Percentiles rank a stretch among this genome's conserved stretches.
Evolutionary conservation across 192 early-diverging fungal genomes (phyloP).

Genomic region (Lobosporangium transversale): DNA sequence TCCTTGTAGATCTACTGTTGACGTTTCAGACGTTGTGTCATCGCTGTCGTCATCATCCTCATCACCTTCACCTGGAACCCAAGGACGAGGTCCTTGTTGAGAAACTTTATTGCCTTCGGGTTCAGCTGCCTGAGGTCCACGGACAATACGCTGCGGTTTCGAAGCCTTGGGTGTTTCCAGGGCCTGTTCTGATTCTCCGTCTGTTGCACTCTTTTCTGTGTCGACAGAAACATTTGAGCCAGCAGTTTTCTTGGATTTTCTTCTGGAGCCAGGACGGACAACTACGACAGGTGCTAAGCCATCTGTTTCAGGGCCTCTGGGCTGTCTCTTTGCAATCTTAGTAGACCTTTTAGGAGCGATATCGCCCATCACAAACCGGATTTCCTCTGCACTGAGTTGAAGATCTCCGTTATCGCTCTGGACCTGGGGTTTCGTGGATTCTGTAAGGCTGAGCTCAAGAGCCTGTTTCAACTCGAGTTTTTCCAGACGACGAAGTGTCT

Average conservation of each 20-base stretch:
- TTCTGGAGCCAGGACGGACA: constrained; percentile 9
- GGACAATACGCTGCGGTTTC: constrained; percentile 26
- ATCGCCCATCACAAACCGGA: constrained; percentile 50
- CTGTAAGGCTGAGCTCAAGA: constrained; percentile 33
- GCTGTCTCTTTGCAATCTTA: constrained; percentile 26
- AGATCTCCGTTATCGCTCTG: background rate
- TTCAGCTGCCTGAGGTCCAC: constrained; percentile 22
- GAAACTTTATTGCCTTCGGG: constrained; percentile 21
- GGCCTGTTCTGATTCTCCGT: constrained; percentile 29
- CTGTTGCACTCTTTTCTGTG: constrained; percentile 4
- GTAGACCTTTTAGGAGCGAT: constrained; percentile 39
- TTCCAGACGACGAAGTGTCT: constrained; percentile 22
- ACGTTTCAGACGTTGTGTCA: background rate
- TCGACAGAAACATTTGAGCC: background rate
- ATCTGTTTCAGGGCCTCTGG: constrained; percentile 46
- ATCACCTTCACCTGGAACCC: constrained; percentile 17
- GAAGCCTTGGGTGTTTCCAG: constrained; percentile 33
- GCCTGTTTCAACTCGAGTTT: constrained; percentile 41
- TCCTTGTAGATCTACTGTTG: constrained; percentile 11
- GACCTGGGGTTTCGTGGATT: constrained; percentile 1
- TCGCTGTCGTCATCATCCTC: constrained; percentile 1
- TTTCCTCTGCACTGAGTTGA: constrained; percentile 36
- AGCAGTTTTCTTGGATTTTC: constrained; percentile 5
- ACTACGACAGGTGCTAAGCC: constrained; percentile 6
- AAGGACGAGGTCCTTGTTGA: constrained; percentile 48